phyloP scores from a whole-genome alignment of 2,329 filamentous ascomycete genomes.

The Epichloe scottii region DNA sequence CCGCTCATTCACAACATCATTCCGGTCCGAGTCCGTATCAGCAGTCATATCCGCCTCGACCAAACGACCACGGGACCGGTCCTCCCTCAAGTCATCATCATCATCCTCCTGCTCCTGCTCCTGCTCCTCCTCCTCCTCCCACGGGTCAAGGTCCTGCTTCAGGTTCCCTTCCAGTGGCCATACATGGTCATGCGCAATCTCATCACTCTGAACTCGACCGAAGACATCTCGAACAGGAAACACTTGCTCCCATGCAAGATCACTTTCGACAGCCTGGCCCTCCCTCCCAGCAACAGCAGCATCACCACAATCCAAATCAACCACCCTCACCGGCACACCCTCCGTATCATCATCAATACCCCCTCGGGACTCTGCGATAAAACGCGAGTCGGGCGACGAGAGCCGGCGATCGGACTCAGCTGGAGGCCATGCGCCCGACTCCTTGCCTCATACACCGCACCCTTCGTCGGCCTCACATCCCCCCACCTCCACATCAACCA shows the following conservation, averaged over 20 bases:
- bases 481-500: constrained; percentile 17
- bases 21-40: constrained; percentile 27
- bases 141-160: constrained; percentile 6
- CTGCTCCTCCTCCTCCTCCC: background rate
- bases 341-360: constrained; percentile 30
- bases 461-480: constrained; percentile 18
- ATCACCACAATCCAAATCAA: constrained; percentile 11
- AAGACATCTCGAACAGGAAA: constrained; percentile 44
- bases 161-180: constrained; percentile 13
- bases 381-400: constrained; percentile 42
- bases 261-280: constrained; percentile 26
- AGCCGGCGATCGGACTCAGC: constrained; percentile 41
- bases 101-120: background rate
- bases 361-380: constrained; percentile 40
- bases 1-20: constrained; percentile 9
- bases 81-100: constrained; percentile 3
- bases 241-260: constrained; percentile 42
- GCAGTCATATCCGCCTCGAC: constrained; percentile 25
- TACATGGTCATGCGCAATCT: constrained; percentile 19
- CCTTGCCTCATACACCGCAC: constrained; percentile 19
- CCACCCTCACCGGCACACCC: constrained; percentile 33
- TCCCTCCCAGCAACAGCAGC: constrained; percentile 3
- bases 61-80: constrained; percentile 20
- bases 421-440: constrained; percentile 26
- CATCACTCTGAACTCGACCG: constrained; percentile 35